These are phyloP conservation scores for Tetrapisispora pingtungensis DNA, from an alignment of 805 yeast species.

Conservation along the genomic window DNA sequence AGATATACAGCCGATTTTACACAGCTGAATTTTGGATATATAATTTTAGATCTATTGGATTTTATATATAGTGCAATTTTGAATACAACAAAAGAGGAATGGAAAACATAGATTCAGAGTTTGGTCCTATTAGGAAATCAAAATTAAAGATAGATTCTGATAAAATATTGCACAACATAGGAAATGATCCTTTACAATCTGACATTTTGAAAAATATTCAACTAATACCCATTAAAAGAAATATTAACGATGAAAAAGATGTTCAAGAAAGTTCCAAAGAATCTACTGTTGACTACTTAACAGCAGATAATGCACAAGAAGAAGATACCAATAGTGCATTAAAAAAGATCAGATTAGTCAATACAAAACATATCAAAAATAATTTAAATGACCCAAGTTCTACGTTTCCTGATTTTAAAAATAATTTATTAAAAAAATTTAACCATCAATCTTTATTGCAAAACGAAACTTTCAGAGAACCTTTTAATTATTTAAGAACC, in stretches of 20 bases:
- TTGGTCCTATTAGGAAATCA: conserved; percentile 22
- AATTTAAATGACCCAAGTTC: conserved; percentile 4
- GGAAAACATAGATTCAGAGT: conserved; percentile 18
- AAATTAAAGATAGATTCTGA: conserved; percentile 13
- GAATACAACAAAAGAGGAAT: conserved; percentile 4
- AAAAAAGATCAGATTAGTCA: conserved; percentile 2
- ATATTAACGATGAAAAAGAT: not conserved
- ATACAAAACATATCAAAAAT: not conserved
- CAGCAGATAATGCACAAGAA: not conserved
- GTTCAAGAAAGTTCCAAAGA: not conserved
- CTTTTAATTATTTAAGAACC: conserved; percentile 15
- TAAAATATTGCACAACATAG: conserved; percentile 19
- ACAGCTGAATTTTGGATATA: too few relatives aligned
- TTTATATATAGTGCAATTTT: too few relatives aligned
- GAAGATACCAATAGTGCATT: not conserved
- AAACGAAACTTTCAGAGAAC: conserved; percentile 7
- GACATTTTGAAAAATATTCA: conserved; percentile 9
- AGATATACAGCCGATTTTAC: too few relatives aligned
- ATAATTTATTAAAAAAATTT: conserved; percentile 15
- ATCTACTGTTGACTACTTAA: not conserved
- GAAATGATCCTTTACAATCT: conserved; percentile 15
- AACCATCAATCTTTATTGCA: conserved; percentile 14
- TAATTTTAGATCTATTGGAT: too few relatives aligned
- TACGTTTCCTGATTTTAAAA: conserved; percentile 13
- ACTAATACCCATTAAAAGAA: conserved; percentile 12